Base-by-base conservation (phyloP, 2,329 filamentous ascomycete genomes). In the Magnaporthiopsis rhizophila region DNA sequence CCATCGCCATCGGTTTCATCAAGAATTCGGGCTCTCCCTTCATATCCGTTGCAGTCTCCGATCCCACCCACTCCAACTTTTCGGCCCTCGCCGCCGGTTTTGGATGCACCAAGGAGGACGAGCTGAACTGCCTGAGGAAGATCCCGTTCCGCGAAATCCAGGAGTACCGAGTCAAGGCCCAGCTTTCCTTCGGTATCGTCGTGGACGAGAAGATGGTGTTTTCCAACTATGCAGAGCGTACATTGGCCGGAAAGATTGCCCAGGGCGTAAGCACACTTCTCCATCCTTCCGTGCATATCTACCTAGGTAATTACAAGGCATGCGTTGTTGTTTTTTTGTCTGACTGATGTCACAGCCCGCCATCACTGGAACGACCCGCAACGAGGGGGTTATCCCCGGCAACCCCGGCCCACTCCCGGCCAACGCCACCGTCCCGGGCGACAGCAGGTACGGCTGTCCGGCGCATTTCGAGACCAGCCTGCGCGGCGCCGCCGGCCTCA, bases 101-200 rank as follows among this genome's bases (percentile, higher is more conserved):
- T 11, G 61, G 61, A 0, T 62, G 61, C 36, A 73, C 74, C 9
- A 76, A 74, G 65, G 74, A 70, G 34, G 72, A 70, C 18, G 75
- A 77, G 66, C 69, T 77, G 15, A 70, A 72, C 59, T 76, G 74
- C 69, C 76, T 77, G 74, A 72, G 72, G 24, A 69, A 69, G 56
- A 70, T 77, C 28, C 71, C 74, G 13, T 69, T 72, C 60, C 58
- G 61, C 4, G 69, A 71, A 32, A 70, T 76, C 28, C 62, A 67
- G 15, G 73, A 75, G 3, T 62, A 50, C 21, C 9, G 28, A 15
- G n/a, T 30, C 53, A 45, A 59, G 57, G 24, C 58, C 9, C 3
- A 13, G 13, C 28, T 26, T 15, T 3, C 6, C 5, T 63, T 58
- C 13, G 15, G 15, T 15, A 18, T 45, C 18, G 56, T 63, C 3